Conservation (phyloP, 2,329 filamentous ascomycete genomes). For the Ascosphaera apis region DNA sequence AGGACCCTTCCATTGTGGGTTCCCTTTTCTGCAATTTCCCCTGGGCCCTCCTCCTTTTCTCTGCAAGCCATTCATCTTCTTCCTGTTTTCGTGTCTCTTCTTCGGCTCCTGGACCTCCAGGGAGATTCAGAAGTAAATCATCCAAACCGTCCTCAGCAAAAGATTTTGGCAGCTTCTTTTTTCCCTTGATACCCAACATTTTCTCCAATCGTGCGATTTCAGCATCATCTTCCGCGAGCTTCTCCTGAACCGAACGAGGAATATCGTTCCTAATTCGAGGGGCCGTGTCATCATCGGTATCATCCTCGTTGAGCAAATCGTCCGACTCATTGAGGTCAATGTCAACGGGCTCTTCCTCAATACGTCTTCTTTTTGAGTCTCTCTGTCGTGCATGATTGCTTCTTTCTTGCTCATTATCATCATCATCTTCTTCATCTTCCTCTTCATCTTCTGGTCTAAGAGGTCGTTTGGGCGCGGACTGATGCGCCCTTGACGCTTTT, state of each 20-base stretch:
- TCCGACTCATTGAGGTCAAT: constrained; percentile 4
- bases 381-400: constrained; percentile 4
- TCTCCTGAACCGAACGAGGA: constrained; percentile 29
- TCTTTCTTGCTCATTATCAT: constrained; percentile 7
- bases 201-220: constrained; percentile 76
- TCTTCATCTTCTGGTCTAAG: constrained; percentile 7
- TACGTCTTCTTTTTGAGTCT: constrained; percentile 8
- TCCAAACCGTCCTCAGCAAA: constrained; percentile 68
- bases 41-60: constrained; percentile 31
- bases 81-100: constrained; percentile 37
- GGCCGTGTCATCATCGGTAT: constrained; percentile 12
- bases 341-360: constrained; percentile 10
- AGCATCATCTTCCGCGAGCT: constrained; percentile 57
- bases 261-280: constrained; percentile 6
- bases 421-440: constrained; percentile 10
- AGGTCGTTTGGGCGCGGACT: background rate
- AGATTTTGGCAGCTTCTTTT: constrained; percentile 47
- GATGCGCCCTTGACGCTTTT: background rate
- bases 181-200: constrained; percentile 53
- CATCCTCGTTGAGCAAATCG: constrained; percentile 6
- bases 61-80: constrained; percentile 35
- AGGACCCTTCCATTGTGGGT: constrained; percentile 2
- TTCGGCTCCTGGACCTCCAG: constrained; percentile 26
- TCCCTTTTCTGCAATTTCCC: constrained; percentile 3
- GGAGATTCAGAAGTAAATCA: constrained; percentile 47